These are phyloP conservation scores for Hypsizygus marmoreus DNA, from an alignment of 768 basidiomycete genomes.

Conservation along the genomic window DNA sequence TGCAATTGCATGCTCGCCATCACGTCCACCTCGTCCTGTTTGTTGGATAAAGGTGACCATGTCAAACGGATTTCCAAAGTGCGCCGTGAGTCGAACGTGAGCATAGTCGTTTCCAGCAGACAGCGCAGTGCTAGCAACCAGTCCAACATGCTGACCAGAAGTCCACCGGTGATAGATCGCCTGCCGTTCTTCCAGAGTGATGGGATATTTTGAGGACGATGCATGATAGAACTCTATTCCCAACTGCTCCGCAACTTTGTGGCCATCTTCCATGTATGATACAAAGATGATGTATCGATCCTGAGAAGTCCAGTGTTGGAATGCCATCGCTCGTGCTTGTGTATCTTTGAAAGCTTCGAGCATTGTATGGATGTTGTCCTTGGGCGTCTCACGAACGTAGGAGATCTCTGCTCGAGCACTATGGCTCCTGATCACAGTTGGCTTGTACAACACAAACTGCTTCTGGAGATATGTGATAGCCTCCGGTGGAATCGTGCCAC, in stretches of 20 bases:
- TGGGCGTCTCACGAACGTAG: neutral
- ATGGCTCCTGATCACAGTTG: neutral
- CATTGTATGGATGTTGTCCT: rapidly evolving
- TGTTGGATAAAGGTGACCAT: constrained; percentile 24
- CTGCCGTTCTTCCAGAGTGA: neutral
- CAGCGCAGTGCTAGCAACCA: constrained; percentile 26
- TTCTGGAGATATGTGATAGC: neutral
- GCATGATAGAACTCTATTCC: constrained; percentile 17
- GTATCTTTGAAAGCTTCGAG: neutral
- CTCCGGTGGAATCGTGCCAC: constrained; percentile 14
- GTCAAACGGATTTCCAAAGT: constrained; percentile 21
- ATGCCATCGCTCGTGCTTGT: neutral
- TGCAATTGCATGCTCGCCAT: no score
- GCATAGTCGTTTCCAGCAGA: constrained; percentile 28
- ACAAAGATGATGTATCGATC: constrained; percentile 16
- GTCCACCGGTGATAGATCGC: constrained; percentile 12
- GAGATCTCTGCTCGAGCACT: constrained; percentile 18
- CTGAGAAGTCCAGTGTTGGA: neutral
- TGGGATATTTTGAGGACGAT: constrained; percentile 8
- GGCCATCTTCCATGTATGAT: constrained; percentile 2
- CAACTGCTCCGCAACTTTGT: neutral
- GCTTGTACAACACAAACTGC: constrained; percentile 7
- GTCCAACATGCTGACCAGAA: neutral
- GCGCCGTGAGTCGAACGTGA: constrained; percentile 17
- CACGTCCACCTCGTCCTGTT: constrained; percentile 19